Base-by-base conservation (phyloP, 306 rosid genomes). In the Purshia tridentata region DNA sequence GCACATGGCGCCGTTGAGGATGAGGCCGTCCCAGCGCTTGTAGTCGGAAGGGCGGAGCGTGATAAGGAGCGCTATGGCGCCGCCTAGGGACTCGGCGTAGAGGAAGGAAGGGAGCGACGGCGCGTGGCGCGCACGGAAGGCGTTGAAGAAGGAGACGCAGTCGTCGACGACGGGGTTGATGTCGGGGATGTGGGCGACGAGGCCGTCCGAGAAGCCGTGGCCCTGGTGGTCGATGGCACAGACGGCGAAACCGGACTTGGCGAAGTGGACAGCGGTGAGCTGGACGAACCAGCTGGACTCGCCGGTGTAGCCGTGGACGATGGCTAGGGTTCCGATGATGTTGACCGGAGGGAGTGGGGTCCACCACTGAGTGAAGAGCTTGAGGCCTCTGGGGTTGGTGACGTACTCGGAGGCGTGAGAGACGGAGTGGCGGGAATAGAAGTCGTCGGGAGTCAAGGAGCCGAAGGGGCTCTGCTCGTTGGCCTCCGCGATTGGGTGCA, bases 161-260 rank as follows among this genome's bases (percentile, higher is more conserved):
- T 94, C 96, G 54, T 90, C 96, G 53, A 91, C 92, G 70, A 94
- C 93, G 20, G 91, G 96, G 72, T 88, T 89, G 77, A 94, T 62
- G 80, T 94, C 99, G 12, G 97, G 97, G 67, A 94, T 88, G 75
- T 94, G 97, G n/a, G 84, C 71, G 14, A 8, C 1, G 78, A 94
- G 96, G 77, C 99, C 97, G 5, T 94, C 97, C 79, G 99, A 94
- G 90, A 91, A 88, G 45, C 99, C 99, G 73, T 94, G 99, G 59
- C 99, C 99, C 48, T 94, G 97, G 82, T 94, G 97, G 41, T 94
- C 99, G 49, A 94, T 79, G 73, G 99, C 99, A 76, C 97, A 90
- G 71, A 89, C 84, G 82, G 88, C 92, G 78, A 91, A 91, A 6
- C 97, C 96, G 22, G 91, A 84, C 64, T 89, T 84, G 67, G 96